These are phyloP conservation scores for Cicer chorassanicum DNA, from an alignment of 306 rosid species.

Conservation along the genomic window DNA sequence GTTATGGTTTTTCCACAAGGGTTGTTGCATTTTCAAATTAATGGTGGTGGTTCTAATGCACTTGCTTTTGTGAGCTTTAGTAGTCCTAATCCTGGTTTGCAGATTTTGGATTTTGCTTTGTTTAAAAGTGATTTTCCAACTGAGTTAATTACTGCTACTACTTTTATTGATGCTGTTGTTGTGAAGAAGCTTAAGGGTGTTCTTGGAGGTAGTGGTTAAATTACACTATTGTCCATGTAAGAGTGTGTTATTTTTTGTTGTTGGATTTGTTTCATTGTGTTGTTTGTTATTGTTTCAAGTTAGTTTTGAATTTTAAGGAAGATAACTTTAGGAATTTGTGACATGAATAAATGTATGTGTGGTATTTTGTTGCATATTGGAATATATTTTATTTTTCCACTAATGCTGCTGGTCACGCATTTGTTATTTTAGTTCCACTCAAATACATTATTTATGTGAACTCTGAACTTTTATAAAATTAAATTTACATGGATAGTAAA, in stretches of 20 bases:
- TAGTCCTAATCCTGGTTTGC: constrained; percentile 78
- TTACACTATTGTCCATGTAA: neutral
- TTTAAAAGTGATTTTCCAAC: constrained; percentile 74
- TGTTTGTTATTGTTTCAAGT: neutral
- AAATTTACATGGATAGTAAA: no score
- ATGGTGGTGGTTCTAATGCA: constrained; percentile 41
- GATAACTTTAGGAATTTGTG: neutral
- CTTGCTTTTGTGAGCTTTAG: constrained; percentile 61
- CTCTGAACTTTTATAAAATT: no score
- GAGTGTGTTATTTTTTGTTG: neutral
- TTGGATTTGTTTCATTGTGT: neutral
- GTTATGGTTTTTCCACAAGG: constrained; percentile 85
- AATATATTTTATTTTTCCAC: neutral
- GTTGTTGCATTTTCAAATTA: constrained; percentile 73
- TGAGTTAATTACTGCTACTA: constrained; percentile 48
- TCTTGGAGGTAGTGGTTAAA: constrained; percentile 73
- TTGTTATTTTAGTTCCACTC: no score
- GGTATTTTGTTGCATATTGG: neutral
- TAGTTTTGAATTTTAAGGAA: neutral
- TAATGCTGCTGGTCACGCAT: no score
- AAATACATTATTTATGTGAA: no score
- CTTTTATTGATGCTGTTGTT: constrained; percentile 66
- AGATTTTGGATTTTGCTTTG: constrained; percentile 70
- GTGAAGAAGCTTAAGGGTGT: constrained; percentile 85
- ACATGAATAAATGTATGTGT: neutral